Evolutionary conservation across 129 eudicot species (phyloP).

Genomic region (Lactuca sativa): DNA sequence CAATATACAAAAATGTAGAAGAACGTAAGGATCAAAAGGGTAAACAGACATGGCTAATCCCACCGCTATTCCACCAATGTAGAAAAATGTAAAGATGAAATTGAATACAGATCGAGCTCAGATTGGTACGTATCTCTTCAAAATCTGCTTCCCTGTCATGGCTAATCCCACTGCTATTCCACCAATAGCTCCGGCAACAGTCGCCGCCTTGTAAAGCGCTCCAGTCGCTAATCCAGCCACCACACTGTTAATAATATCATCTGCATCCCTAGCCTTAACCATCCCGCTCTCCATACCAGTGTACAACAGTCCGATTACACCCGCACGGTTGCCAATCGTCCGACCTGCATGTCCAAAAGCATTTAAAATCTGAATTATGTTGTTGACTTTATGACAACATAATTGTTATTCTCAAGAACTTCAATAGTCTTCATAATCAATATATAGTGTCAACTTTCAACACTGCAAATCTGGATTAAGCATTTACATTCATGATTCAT

Average conservation of each 20-base stretch:
- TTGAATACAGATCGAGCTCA: conserved; percentile 23
- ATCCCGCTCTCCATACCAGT: conserved; percentile 93
- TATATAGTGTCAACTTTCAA: too few species aligned
- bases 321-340: conserved; percentile 68
- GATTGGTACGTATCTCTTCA: too few species aligned
- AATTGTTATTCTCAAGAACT: too few species aligned
- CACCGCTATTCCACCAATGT: conserved; percentile 38
- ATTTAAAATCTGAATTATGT: conserved; percentile 64
- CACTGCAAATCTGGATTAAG: too few species aligned
- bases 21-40: too few species aligned
- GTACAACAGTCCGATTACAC: conserved; percentile 78
- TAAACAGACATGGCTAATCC: too few species aligned
- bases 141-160: conserved; percentile 68
- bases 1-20: too few species aligned
- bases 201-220: too few species aligned
- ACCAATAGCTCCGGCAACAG: conserved; percentile 92
- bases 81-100: not conserved
- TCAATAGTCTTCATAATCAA: too few species aligned
- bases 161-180: conserved; percentile 73
- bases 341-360: conserved; percentile 70
- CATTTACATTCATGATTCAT: too few species aligned
- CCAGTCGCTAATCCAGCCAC: conserved; percentile 93
- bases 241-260: conserved; percentile 78
- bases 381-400: too few species aligned
- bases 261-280: conserved; percentile 75